Conservation (phyloP, 768 basidiomycete species). For the Chlorophyllum brunneum region DNA sequence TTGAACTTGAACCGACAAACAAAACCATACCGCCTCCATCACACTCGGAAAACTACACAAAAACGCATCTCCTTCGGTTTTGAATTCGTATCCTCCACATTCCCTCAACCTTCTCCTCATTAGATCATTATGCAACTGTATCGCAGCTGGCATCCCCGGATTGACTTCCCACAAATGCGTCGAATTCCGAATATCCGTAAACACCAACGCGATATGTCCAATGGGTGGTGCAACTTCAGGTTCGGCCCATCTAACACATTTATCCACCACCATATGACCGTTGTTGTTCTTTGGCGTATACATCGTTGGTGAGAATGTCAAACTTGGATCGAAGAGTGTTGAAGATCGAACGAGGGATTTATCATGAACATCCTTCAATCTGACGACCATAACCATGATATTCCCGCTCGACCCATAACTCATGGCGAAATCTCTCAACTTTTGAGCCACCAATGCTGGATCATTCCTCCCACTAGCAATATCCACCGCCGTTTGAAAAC, state of each 20-base stretch:
- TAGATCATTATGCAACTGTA: constrained; percentile 84
- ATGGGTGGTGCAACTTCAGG: constrained; percentile 80
- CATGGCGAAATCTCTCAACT: constrained; percentile 93
- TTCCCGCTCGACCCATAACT: constrained; percentile 93
- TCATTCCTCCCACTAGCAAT: constrained; percentile 82
- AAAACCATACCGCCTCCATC: constrained; percentile 86
- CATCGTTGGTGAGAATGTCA: constrained; percentile 17
- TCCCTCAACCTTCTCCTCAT: constrained; percentile 81
- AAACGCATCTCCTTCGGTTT: constrained; percentile 99
- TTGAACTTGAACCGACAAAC: constrained; percentile 78
- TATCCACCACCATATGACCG: constrained; percentile 55
- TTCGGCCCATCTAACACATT: constrained; percentile 58
- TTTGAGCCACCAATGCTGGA: constrained; percentile 86
- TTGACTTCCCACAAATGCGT: constrained; percentile 97
- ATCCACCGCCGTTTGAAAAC: constrained; percentile 94
- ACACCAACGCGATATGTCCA: constrained; percentile 89
- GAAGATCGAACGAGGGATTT: constrained; percentile 6
- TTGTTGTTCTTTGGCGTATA: constrained; percentile 32
- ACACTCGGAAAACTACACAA: constrained; percentile 97
- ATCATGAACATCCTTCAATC: constrained; percentile 50
- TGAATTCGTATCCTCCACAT: constrained; percentile 97
- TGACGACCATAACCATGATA: constrained; percentile 98
- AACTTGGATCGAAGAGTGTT: constrained; percentile 14
- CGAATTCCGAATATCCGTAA: constrained; percentile 97
- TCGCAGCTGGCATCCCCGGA: constrained; percentile 91